Base-by-base conservation (phyloP, 2,329 filamentous ascomycete species). In the Pleomassaria siparia region DNA sequence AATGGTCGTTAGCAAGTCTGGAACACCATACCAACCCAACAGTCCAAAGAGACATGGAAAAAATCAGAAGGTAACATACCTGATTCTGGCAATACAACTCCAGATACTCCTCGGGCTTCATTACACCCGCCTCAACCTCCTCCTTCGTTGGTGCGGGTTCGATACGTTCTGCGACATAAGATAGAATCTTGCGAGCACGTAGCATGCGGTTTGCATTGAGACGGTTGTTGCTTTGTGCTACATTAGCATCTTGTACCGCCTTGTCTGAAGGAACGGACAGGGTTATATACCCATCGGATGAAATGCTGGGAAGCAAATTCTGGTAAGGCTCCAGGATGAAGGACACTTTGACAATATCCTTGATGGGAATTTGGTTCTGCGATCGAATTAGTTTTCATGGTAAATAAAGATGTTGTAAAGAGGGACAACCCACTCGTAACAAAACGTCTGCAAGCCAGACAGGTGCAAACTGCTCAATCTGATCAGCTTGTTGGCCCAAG, bases 131-230 rank as follows among this genome's bases (percentile, higher is more conserved):
- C 43, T 83, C 75, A 9, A 80, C 74, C 41, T 85, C 81, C 3
- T 78, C 74, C 43, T 84, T 79, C 41, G 84, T 78, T 0, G 80
- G 75, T n/a, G 79, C 71, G 3, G 78, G 79, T 59, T 97, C 92
- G 48, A 99, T 92, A 45, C 91, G 82, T 71, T 99, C 94, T 1
- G 91, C 89, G 15, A 99, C 84, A 62, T 99, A 99, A 0, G 85
- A 84, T 48, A 97, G 74, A 18, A 99, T 94, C 77, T 99, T 99
- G 74, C 90, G 92, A 3, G 95, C 90, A 39, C 94, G 83, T 42
- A 99, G 79, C 94, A 99, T 97, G 46, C 92, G 84, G 66, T 97
- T 99, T 10, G 94, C 94, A 67, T 97, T 99, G 43, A 99, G 79
- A 20, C 94, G 86, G 56, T 91, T 92, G 69, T 92, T 95, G 43